These are phyloP conservation scores for Eucalyptus sp. DNA, from an alignment of 345 rosid species.

Conservation along the genomic window DNA sequence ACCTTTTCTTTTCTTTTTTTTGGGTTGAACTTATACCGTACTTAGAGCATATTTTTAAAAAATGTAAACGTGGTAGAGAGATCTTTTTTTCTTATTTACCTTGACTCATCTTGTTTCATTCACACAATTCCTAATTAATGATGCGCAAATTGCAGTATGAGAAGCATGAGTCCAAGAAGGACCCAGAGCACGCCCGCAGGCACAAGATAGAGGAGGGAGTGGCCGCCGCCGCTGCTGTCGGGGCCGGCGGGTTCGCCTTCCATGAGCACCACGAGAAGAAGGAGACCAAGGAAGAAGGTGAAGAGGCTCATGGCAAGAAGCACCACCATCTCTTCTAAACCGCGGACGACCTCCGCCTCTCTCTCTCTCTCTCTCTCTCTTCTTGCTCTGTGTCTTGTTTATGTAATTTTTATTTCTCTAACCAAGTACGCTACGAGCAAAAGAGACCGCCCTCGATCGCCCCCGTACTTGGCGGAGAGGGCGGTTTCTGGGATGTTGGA, in stretches of 20 bases:
- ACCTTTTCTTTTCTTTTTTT: too few species aligned
- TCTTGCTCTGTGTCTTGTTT: background rate
- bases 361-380: background rate
- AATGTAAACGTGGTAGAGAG: background rate
- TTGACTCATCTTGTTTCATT: background rate
- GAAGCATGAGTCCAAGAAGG: conserved; percentile 35
- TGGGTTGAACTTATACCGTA: background rate
- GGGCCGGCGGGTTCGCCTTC: conserved; percentile 30
- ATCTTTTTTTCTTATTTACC: background rate
- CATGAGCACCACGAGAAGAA: conserved; percentile 62
- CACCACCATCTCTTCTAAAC: conserved; percentile 28
- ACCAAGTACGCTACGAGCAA: background rate
- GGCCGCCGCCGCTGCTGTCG: conserved; percentile 28
- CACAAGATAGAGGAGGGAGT: conserved; percentile 50
- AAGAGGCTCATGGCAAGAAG: conserved; percentile 39
- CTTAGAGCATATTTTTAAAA: background rate
- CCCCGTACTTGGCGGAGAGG: background rate
- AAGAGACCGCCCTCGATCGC: too few species aligned
- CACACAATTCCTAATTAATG: background rate
- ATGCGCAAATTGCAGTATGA: conserved; percentile 12
- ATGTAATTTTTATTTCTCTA: background rate
- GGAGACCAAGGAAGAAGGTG: conserved; percentile 18
- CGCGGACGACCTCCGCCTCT: background rate
- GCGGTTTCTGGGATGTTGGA: background rate
- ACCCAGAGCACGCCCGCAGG: conserved; percentile 52